Evolutionary conservation across 768 basidiomycete species (phyloP).

Genomic region (Tephrocybe sp.): DNA sequence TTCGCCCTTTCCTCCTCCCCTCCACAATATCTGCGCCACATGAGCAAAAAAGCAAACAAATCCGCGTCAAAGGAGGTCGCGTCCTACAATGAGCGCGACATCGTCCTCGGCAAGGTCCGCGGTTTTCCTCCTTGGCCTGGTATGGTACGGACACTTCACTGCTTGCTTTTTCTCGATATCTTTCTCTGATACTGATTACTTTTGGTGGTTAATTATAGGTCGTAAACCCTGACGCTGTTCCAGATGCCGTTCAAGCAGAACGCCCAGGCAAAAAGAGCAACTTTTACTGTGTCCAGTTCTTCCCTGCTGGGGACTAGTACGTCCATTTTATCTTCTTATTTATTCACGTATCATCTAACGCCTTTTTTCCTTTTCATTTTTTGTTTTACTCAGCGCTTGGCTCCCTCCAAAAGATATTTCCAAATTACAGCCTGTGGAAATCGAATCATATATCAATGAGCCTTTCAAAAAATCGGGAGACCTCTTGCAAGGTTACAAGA

Average conservation of each 20-base stretch:
- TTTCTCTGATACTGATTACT: not conserved
- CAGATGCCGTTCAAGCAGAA: conserved; percentile 59
- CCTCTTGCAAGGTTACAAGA: conserved; percentile 71
- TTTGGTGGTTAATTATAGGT: conserved; percentile 60
- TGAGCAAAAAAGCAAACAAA: conserved; percentile 56
- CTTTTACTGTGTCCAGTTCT: conserved; percentile 77
- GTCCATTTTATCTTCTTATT: conserved; percentile 32
- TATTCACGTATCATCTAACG: conserved; percentile 1
- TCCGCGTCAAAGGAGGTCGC: conserved; percentile 35
- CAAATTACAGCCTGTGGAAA: conserved; percentile 72
- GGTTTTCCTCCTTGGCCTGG: conserved; percentile 96
- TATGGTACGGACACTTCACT: conserved; percentile 55
- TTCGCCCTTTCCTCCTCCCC: not conserved
- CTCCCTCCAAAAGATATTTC: conserved; percentile 78
- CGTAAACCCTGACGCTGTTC: conserved; percentile 69
- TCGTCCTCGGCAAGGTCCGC: conserved; percentile 90
- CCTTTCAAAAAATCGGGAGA: conserved; percentile 76
- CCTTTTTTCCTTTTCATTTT: not conserved
- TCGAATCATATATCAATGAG: conserved; percentile 78
- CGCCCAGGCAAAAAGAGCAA: conserved; percentile 75
- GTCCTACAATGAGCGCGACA: conserved; percentile 70
- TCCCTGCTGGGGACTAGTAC: conserved; percentile 92
- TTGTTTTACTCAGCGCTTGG: conserved; percentile 65
- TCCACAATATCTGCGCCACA: conserved; percentile 15
- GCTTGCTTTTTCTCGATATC: conserved; percentile 17